phyloP scores from a whole-genome alignment of 805 yeast species.

The Kluyveromyces wickerhamii region DNA sequence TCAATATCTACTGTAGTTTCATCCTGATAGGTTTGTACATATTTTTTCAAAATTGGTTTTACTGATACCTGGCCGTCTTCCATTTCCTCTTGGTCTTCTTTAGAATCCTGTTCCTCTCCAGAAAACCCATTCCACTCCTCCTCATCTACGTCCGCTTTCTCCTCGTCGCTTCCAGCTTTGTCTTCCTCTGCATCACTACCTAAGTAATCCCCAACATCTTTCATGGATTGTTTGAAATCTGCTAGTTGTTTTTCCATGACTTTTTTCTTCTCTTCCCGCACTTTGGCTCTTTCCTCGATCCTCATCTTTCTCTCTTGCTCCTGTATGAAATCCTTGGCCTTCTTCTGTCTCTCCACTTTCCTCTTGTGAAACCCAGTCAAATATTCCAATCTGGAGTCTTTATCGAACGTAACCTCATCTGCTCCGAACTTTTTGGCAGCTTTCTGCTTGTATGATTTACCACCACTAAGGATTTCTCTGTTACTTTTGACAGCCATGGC shows the following conservation, averaged over 20 bases:
- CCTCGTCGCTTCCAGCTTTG: slow-evolving; percentile 12
- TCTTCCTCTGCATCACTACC: slow-evolving; percentile 17
- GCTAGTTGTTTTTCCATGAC: slow-evolving; percentile 51
- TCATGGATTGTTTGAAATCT: slow-evolving; percentile 26
- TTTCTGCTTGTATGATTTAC: slow-evolving; percentile 66
- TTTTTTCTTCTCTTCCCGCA: slow-evolving; percentile 55
- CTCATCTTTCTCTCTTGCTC: slow-evolving; percentile 69
- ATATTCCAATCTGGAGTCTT: slow-evolving; percentile 69
- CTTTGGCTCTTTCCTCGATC: slow-evolving; percentile 64
- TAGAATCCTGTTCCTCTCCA: slow-evolving; percentile 19
- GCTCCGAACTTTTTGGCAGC: slow-evolving; percentile 60
- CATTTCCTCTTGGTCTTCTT: slow-evolving; percentile 16
- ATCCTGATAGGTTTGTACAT: slow-evolving; percentile 27
- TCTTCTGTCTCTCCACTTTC: slow-evolving; percentile 78
- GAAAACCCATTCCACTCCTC: slow-evolving; percentile 37
- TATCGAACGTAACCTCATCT: slow-evolving; percentile 80
- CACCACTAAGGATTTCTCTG: slow-evolving; percentile 83
- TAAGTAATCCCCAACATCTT: slow-evolving; percentile 22
- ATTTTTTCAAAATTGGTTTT: slow-evolving; percentile 29
- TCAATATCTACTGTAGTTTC: slow-evolving; percentile 42
- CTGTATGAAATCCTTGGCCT: slow-evolving; percentile 66
- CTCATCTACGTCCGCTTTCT: slow-evolving; percentile 14
- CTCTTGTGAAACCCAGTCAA: slow-evolving; percentile 95
- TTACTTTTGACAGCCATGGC: slow-evolving; percentile 36
- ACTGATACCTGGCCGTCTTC: slow-evolving; percentile 10